Evolutionary conservation across 2,329 filamentous ascomycete genomes (phyloP), one percentile per base, ranked within the genome.

Genomic region (Aspergillus sp.): DNA sequence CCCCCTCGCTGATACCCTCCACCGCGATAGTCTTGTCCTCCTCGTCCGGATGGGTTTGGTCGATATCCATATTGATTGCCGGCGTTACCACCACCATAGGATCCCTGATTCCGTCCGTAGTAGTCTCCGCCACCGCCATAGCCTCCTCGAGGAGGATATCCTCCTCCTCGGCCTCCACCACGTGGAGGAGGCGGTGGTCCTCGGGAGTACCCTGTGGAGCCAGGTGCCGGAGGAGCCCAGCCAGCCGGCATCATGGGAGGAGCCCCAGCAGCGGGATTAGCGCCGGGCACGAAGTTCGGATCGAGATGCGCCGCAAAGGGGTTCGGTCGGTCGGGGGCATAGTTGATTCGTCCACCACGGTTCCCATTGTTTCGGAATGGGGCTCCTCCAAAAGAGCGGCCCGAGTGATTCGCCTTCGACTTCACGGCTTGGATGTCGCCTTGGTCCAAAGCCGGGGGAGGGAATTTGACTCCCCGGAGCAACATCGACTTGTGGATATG

Each of bases 401-500:
- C 86, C 19, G 81, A 79, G 54, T 82, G 81, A 50, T 82, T 77
- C 32, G 86, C 77, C 66, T 87, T 86, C 49, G 81, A 80, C 65
- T 85, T 84, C 41, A 92, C 82, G 7, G 82, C 79, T 58, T 92
- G 87, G 49, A 93, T 84, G 65, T 96, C 92, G 53, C 82, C 82
- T 32, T 83, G 80, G 52, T 89, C 88, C 1, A 99, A 82, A 9
- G 84, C 87, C 1, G 89, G 84, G 2, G 80, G 74, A 4, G 88
- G 84, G 51, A 92, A 80, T 62, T 87, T 85, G 36, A 92, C 85
- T 11, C 94, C 94, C 2, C 90, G 86, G 33, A 99, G 80, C 13
- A 99, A 81, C 88, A 96, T 95, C 5, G 92, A 96, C 69, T 96
- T 96, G 74, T 99, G 94, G 4, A 84, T 77, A 62, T 89, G 82